Conservation (phyloP, 139 green algal genomes). For the Chlamydomonas incerta region DNA sequence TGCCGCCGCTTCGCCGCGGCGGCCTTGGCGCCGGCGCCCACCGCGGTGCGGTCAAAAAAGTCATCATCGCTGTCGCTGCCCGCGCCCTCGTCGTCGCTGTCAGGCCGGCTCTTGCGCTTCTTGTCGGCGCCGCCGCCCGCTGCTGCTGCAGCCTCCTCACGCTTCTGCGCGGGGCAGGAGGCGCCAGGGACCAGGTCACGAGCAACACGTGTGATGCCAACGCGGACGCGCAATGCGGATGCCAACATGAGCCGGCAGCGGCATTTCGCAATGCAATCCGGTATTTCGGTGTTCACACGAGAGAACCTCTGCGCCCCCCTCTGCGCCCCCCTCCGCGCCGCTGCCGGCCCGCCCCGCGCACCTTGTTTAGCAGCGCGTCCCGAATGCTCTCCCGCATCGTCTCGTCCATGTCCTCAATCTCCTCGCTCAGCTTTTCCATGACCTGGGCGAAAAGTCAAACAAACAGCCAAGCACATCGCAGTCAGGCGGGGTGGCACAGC, state of each 20-base stretch:
- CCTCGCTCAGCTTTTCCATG: constrained; percentile 75
- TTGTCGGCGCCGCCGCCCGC: background rate
- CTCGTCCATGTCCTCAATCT: constrained; percentile 92
- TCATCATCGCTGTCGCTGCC: constrained; percentile 76
- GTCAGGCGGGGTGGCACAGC: too few relatives aligned
- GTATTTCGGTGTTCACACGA: too few relatives aligned
- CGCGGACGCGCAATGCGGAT: too few relatives aligned
- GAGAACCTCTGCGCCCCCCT: too few relatives aligned
- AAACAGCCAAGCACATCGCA: too few relatives aligned
- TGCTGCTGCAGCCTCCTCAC: constrained; percentile 6
- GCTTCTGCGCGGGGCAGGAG: too few relatives aligned
- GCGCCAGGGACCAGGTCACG: too few relatives aligned
- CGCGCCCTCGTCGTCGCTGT: constrained; percentile 58
- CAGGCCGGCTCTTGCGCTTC: constrained; percentile 42
- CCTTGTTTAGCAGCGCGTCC: constrained; percentile 39
- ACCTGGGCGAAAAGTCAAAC: too few relatives aligned
- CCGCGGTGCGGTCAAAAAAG: constrained; percentile 83
- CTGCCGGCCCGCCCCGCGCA: too few relatives aligned
- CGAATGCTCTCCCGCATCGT: constrained; percentile 80
- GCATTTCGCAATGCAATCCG: too few relatives aligned
- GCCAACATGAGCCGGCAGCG: background rate
- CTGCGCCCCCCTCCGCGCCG: too few relatives aligned
- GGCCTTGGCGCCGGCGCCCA: background rate
- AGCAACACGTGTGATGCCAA: too few relatives aligned
- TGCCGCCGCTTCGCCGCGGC: constrained; percentile 9